Percentiles rank a stretch among this genome's conserved stretches.
Evolutionary conservation across 2,329 filamentous ascomycete genomes (phyloP).

Genomic region (Penicillium frequentans): DNA sequence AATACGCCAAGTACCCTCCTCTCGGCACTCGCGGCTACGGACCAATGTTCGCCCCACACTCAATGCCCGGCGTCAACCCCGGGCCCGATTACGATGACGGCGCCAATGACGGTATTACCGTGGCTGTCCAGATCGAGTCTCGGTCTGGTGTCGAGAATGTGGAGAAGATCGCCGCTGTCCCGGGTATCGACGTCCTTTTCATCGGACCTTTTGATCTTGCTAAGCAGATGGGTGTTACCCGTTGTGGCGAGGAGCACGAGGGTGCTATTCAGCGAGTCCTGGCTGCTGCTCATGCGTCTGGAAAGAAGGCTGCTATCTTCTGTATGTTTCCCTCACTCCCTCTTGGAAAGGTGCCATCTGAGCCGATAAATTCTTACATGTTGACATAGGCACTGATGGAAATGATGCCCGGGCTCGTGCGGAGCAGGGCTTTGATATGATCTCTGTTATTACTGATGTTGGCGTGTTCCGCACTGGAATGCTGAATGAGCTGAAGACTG

Average conservation of each 20-base stretch:
- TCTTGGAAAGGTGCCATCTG: not conserved
- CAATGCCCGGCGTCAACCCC: constrained; percentile 26
- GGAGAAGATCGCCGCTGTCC: constrained; percentile 44
- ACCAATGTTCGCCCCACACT: constrained; percentile 35
- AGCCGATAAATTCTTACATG: not conserved
- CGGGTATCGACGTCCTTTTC: constrained; percentile 43
- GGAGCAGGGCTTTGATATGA: constrained; percentile 43
- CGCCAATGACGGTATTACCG: constrained; percentile 33
- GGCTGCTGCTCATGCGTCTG: constrained; percentile 33
- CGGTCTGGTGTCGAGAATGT: constrained; percentile 42
- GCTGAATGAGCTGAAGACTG: constrained; percentile 31
- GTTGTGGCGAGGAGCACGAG: constrained; percentile 40
- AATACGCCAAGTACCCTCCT: constrained; percentile 33
- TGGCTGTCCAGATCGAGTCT: constrained; percentile 46
- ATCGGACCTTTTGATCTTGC: constrained; percentile 42
- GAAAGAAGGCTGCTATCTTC: constrained; percentile 45
- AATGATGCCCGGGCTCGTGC: constrained; percentile 34
- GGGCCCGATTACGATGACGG: constrained; percentile 33
- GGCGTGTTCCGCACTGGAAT: constrained; percentile 35
- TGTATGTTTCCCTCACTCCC: constrained; percentile 25
- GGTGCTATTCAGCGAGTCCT: constrained; percentile 39
- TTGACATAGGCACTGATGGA: constrained; percentile 31
- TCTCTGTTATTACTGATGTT: constrained; percentile 41
- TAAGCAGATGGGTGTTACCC: constrained; percentile 39
- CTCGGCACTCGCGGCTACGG: constrained; percentile 35